Percentiles rank a stretch among this genome's conserved stretches.
These are phyloP conservation scores for Ogataea minuta DNA, from an alignment of 805 yeast genomes.

Conservation along the genomic window DNA sequence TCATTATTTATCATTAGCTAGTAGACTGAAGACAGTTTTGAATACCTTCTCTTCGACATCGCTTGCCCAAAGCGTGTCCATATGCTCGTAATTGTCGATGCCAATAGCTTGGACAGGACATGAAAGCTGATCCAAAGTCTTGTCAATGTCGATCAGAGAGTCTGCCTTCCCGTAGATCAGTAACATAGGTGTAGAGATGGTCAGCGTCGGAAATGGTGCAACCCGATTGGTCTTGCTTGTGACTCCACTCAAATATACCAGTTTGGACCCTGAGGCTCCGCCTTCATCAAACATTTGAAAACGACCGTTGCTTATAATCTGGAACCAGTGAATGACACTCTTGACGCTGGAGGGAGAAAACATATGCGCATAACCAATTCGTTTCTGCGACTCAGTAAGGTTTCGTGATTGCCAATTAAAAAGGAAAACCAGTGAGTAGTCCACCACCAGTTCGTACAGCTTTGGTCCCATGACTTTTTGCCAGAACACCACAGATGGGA, in stretches of 20 bases:
- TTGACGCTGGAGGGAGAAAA: constrained; percentile 57
- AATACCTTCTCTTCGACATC: constrained; percentile 52
- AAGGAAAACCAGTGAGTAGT: constrained; percentile 41
- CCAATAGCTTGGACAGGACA: constrained; percentile 38
- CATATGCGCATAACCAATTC: constrained; percentile 49
- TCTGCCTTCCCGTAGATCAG: constrained; percentile 79
- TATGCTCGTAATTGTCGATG: constrained; percentile 75
- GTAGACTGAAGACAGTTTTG: constrained; percentile 9
- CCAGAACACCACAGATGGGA: constrained; percentile 71
- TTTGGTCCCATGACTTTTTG: constrained; percentile 51
- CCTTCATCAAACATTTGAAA: constrained; percentile 56
- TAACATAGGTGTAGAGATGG: constrained; percentile 71
- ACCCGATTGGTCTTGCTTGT: constrained; percentile 42
- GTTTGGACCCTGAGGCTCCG: constrained; percentile 32
- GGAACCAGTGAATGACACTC: constrained; percentile 49
- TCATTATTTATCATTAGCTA: background rate
- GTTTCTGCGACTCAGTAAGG: constrained; percentile 43
- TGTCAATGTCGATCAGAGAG: constrained; percentile 81
- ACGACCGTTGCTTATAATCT: constrained; percentile 43
- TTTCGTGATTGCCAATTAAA: constrained; percentile 50
- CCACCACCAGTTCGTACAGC: constrained; percentile 45
- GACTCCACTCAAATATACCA: constrained; percentile 29
- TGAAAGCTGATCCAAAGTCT: constrained; percentile 71
- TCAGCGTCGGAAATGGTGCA: constrained; percentile 59
- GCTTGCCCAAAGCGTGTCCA: constrained; percentile 87